Base-by-base conservation (phyloP, 768 basidiomycete genomes). In the Tulasnella sp. region DNA sequence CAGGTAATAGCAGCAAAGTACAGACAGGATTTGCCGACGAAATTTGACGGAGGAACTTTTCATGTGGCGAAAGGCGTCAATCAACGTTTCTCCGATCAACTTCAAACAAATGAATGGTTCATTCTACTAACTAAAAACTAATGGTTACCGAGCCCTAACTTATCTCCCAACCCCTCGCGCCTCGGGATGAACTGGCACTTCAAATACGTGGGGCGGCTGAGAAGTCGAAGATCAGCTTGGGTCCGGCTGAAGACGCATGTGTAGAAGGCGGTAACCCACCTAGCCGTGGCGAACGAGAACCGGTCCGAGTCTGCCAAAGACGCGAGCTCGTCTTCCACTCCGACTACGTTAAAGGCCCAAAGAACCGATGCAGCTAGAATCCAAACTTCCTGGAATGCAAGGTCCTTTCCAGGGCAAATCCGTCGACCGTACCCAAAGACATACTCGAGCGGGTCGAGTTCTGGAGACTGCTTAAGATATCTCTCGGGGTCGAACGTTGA, bases 401-500 rank as follows among this genome's bases (percentile, higher is more conserved):
- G 39, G 21, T 68, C 14, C 39, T 39, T 73, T 16, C 46, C 46
- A 9, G 46, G 46, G 46, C 46, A 48, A 48, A 48, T 48, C 16
- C 46, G 46, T 14, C 46, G 46, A 48, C 46, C 46, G 14, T 16
- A 48, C 19, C 46, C 46, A 16, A 48, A 48, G 12, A 16, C 46
- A 21, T 48, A 48, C 24, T 52, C 48, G 24, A 48, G 34, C 12
- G 46, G 46, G 14, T 48, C 46, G 46, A 48, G 46, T 21, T 48
- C 46, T 16, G 76, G 34, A 6, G 76, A 19, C 52, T 56, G 38
- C 34, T 36, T 40, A 9, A 77, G 44, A 58, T 48, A 71, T 31
- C 79, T 78, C 12, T 77, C 76, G 16, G 79, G 79, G 24, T 68
- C 36, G 44, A 80, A 80, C 1, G 7, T 40, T 27, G 46, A 77